These are phyloP conservation scores for Rhizopus arrhizus DNA, from an alignment of 371 early-diverging fungal species.

Conservation along the genomic window DNA sequence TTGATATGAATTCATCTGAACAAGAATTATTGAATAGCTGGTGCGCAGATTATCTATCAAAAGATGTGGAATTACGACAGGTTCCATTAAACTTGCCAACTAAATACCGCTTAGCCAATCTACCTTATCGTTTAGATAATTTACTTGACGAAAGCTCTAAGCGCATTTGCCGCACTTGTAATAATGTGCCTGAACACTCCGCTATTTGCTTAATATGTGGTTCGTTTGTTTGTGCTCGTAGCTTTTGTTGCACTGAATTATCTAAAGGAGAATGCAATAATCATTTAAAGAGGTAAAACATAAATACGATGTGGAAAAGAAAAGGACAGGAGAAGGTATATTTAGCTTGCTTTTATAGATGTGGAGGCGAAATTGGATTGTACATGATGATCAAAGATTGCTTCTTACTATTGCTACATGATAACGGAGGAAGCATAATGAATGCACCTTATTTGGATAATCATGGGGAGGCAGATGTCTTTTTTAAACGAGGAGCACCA, in stretches of 20 bases:
- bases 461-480: slow-evolving; percentile 85
- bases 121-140: slow-evolving; percentile 83
- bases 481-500: slow-evolving; percentile 78
- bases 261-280: slow-evolving; percentile 88
- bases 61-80: background rate
- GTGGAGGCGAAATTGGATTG: slow-evolving; percentile 91
- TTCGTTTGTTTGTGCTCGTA: slow-evolving; percentile 86
- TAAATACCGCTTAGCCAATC: slow-evolving; percentile 64
- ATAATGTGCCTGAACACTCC: slow-evolving; percentile 81
- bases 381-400: slow-evolving; percentile 86
- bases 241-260: slow-evolving; percentile 87
- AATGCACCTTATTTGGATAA: slow-evolving; percentile 92
- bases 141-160: slow-evolving; percentile 81
- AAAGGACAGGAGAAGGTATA: background rate
- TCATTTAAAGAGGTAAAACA: slow-evolving; percentile 75
- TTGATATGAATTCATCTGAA: slow-evolving; percentile 30
- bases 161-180: slow-evolving; percentile 81
- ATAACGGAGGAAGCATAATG: slow-evolving; percentile 82
- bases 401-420: slow-evolving; percentile 75
- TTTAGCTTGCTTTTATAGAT: slow-evolving; percentile 51
- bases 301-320: background rate
- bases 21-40: slow-evolving; percentile 32
- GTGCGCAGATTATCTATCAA: slow-evolving; percentile 37
- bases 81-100: slow-evolving; percentile 59
- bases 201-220: slow-evolving; percentile 95